A percentile compares a stretch with the other conserved stretches of the same genome.
phyloP scores from a whole-genome alignment of 495 filamentous ascomycete genomes.

The Poronia punctata region DNA sequence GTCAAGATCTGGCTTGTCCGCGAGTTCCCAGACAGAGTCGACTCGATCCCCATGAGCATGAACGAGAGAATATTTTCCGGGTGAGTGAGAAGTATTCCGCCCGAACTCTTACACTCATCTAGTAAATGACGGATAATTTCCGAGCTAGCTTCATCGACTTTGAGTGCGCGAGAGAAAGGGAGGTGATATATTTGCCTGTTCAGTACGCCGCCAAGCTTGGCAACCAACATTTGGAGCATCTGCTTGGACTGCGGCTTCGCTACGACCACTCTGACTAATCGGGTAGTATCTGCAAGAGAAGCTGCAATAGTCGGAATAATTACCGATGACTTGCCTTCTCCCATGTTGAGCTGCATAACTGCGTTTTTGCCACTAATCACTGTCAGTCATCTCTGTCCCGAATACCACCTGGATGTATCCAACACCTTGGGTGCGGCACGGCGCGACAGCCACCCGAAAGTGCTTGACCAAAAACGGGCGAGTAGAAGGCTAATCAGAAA shows the following conservation, averaged over 20 bases:
- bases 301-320: constrained; percentile 50
- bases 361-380: constrained; percentile 40
- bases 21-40: constrained; percentile 6
- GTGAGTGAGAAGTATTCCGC: constrained; percentile 41
- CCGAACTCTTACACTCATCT: constrained; percentile 20
- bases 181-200: constrained; percentile 39
- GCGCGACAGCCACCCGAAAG: too few relatives aligned
- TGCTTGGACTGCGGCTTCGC: constrained; percentile 45
- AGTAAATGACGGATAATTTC: constrained; percentile 31
- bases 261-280: constrained; percentile 42
- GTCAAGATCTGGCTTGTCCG: constrained; percentile 25
- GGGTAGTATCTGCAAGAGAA: constrained; percentile 38
- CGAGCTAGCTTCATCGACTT: constrained; percentile 22
- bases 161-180: constrained; percentile 43
- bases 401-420: too few relatives aligned
- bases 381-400: too few relatives aligned
- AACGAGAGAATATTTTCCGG: constrained; percentile 51
- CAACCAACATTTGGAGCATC: constrained; percentile 42
- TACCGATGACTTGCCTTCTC: constrained; percentile 45
- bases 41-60: constrained; percentile 38
- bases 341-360: constrained; percentile 51
- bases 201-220: constrained; percentile 40
- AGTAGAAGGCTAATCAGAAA: too few relatives aligned
- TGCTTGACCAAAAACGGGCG: too few relatives aligned
- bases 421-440: too few relatives aligned